Evolutionary conservation across 768 basidiomycete genomes (phyloP).

Genomic region (Podaxis sp.): DNA sequence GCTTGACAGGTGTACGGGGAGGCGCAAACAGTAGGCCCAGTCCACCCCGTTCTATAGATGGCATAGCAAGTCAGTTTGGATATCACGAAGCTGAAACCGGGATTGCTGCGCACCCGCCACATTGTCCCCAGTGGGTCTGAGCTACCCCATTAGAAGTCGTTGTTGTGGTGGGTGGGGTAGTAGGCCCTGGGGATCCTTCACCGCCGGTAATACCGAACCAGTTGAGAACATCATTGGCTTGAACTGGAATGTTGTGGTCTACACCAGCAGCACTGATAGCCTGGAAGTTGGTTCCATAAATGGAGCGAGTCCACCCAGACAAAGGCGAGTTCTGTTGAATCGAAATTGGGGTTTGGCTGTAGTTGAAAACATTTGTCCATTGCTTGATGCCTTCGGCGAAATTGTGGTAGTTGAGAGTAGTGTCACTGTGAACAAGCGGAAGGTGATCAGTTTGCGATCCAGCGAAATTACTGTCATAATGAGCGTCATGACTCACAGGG

Average conservation of each 20-base stretch:
- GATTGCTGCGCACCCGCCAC: conserved; percentile 22
- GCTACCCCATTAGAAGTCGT: conserved; percentile 16
- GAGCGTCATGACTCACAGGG: conserved; percentile 22
- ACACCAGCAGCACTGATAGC: conserved; percentile 44
- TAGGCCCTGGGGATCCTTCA: conserved; percentile 10
- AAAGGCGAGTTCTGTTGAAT: conserved; percentile 37
- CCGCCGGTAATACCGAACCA: conserved; percentile 43
- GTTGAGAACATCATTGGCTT: conserved; percentile 38
- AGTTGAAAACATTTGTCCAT: conserved; percentile 53
- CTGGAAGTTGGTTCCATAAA: conserved; percentile 46
- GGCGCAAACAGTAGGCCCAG: conserved; percentile 22
- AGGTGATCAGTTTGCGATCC: neutral
- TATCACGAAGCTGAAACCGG: conserved; percentile 5
- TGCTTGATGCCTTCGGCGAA: conserved; percentile 48
- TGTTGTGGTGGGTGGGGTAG: conserved; percentile 12
- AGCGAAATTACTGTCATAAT: neutral
- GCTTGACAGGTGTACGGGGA: conserved; percentile 19
- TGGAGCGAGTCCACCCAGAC: conserved; percentile 41
- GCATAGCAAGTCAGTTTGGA: neutral
- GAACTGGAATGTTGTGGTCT: conserved; percentile 49
- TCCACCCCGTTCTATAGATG: conserved; percentile 21
- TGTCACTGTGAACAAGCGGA: conserved; percentile 31
- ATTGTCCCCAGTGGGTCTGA: conserved; percentile 25
- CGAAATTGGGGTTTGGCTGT: conserved; percentile 34
- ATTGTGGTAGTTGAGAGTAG: conserved; percentile 45